Evolutionary conservation across 768 basidiomycete species (phyloP), one percentile per base, ranked within the genome.

Genomic region (Xerocomellus intermedius): DNA sequence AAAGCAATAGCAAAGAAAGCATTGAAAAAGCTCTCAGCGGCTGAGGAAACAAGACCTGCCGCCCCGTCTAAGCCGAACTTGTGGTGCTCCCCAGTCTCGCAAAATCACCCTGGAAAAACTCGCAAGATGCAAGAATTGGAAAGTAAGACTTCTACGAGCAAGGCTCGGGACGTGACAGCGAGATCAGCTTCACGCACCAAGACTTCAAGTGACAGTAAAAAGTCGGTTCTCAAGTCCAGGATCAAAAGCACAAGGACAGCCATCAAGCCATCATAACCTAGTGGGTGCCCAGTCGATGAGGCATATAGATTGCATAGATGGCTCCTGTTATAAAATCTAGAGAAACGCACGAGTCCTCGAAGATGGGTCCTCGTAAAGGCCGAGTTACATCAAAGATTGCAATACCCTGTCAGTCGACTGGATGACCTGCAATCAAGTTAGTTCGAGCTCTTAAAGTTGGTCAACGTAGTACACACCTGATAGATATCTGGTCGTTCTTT

Each of bases 401-500:
- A 90, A 64, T 19, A 85, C 83, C 44, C 75, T 74, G 59, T 89
- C 82, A 3, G 88, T 86, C 76, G 75, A 76, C 62, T 77, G 71
- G 50, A 91, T 79, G 38, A 92, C 83, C 88, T 91, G 55, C 33
- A 59, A 42, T 36, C 7, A 35, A 41, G 33, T 52, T 56, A 21
- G 35, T 54, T 48, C 21, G 24, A 41, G 39, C 37, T 56, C 44
- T 50, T 38, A 30, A 49, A 48, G 10, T 28, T 13, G 16, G 19
- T 8, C 21, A 46, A 36, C n/a, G 30, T 51, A 54, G 17, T 28
- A 64, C 75, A 26, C 59, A 93, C 94, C 82, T 87, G 74, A 58
- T 92, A 83, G 32, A 98, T 94, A 73, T 89, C 84, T 17, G 94
- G 94, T 59, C 97, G 73, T 32, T 92, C 84, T 48, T 79, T 75